Evolutionary conservation across 306 rosid species (phyloP), one percentile per base, ranked within the genome.

Genomic region (Glycine latifolia): DNA sequence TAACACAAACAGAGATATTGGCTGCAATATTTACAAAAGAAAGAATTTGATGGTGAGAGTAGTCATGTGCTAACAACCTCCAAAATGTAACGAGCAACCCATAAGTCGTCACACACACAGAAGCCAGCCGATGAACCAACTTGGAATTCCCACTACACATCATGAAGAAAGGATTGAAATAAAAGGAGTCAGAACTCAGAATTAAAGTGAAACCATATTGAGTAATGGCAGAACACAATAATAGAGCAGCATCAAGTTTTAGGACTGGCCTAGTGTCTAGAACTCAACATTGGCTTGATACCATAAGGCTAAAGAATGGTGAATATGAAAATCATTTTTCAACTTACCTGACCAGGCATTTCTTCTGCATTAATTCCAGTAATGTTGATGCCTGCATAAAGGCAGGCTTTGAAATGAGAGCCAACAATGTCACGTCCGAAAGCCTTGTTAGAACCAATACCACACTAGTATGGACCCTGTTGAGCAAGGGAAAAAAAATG

Each of bases 391-490:
- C 97, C 98, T 0, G 98, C 97, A 71, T 91, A 91, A 5, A 94
- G 63, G 70, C 98, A 92, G 3, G 97, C 97, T 87, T 94, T 94
- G 89, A 90, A 94, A 79, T 94, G 97, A 6, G 98, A 20, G 4
- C 92, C 89, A 6, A 91, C 97, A 16, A 94, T 87, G 33, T 94
- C 97, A 75, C 97, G 97, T 13, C 97, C 98, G 15, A 87, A 94
- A 16, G 98, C 94, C 60, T 94, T 94, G 83, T 92, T 93, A 56
- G 94, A 94, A 5, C 97, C 97, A 48, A 49, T 73, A 58, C 89
- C 91, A 62, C 97, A 92, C 76, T 94, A 94, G 83, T 94, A 94
- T 3, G 98, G 98, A 75, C 98, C 98, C 97, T 94, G 80, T 59
- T 63, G 8, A 48, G 35, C 48, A 83, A 50, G 13, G 37, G 4